Percentiles rank a stretch among this genome's conserved stretches.
These are phyloP conservation scores for Penicillium verrucosum DNA, from an alignment of 2,329 filamentous ascomycete genomes.

Conservation along the genomic window DNA sequence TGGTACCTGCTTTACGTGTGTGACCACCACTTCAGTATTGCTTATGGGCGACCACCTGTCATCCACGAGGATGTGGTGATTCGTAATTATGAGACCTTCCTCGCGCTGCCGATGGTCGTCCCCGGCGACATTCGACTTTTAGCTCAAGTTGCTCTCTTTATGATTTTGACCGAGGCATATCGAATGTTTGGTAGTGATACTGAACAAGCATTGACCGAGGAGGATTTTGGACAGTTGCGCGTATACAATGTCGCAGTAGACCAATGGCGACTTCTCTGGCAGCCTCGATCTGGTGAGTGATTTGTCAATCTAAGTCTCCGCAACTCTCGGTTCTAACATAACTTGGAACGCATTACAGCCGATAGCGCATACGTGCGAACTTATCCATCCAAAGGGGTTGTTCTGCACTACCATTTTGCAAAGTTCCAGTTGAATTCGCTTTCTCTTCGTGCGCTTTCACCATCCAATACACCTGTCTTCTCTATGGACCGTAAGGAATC, in stretches of 20 bases:
- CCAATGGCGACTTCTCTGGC: slow-evolving; percentile 52
- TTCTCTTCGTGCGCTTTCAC: slow-evolving; percentile 41
- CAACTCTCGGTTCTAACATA: slow-evolving; percentile 4
- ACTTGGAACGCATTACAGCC: slow-evolving; percentile 21
- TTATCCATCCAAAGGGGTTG: slow-evolving; percentile 51
- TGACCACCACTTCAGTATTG: slow-evolving; percentile 63
- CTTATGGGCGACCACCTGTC: slow-evolving; percentile 58
- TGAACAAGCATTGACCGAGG: slow-evolving; percentile 50
- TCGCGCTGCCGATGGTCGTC: slow-evolving; percentile 51
- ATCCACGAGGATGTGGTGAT: slow-evolving; percentile 58
- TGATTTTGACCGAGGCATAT: slow-evolving; percentile 56
- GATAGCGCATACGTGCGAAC: slow-evolving; percentile 48
- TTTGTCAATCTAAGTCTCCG: background rate
- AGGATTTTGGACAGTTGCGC: slow-evolving; percentile 51
- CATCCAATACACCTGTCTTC: slow-evolving; percentile 42
- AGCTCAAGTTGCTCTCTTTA: slow-evolving; percentile 57
- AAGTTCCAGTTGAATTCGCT: slow-evolving; percentile 53
- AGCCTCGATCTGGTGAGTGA: slow-evolving; percentile 42
- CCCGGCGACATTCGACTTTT: slow-evolving; percentile 56
- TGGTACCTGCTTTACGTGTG: slow-evolving; percentile 65
- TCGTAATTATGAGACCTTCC: slow-evolving; percentile 56
- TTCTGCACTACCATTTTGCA: slow-evolving; percentile 53
- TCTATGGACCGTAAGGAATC: slow-evolving; percentile 46
- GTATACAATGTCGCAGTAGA: slow-evolving; percentile 50
- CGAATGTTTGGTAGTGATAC: slow-evolving; percentile 58